Conservation (phyloP, 805 yeast species). For the Blastobotrys robertii region DNA sequence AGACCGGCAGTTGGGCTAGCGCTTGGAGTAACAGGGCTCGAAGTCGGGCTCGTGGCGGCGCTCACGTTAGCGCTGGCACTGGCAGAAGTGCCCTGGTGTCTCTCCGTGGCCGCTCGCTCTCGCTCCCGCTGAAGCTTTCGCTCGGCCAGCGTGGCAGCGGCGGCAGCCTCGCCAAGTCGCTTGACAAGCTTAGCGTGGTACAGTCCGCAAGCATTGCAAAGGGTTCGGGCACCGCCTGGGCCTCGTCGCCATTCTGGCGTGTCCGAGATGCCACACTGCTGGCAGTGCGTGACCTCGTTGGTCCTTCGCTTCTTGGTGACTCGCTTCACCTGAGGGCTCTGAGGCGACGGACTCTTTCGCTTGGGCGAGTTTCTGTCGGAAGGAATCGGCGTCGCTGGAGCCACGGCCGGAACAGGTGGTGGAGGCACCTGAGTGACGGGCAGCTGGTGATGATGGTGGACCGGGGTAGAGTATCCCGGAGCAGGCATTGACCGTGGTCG, state of each 20-base stretch:
- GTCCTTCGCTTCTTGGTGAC: background rate
- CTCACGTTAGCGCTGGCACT: no score
- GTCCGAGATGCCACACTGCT: slow-evolving; percentile 42
- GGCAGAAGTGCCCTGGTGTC: no score
- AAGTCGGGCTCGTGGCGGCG: no score
- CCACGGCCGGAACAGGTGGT: no score
- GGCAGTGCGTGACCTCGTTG: slow-evolving; percentile 25
- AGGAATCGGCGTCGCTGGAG: no score
- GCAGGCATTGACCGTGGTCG: no score
- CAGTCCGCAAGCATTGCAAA: slow-evolving; percentile 79
- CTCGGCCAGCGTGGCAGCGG: slow-evolving; percentile 33
- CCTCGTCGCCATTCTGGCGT: slow-evolving; percentile 86
- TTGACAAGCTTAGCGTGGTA: slow-evolving; percentile 60
- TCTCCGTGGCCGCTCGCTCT: background rate
- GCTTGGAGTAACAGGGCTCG: no score
- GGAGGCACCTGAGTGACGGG: background rate
- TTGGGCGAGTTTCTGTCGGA: no score
- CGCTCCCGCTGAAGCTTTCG: slow-evolving; percentile 2
- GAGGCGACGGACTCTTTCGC: slow-evolving; percentile 9
- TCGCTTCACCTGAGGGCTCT: slow-evolving; percentile 5
- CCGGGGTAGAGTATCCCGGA: background rate
- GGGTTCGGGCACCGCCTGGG: slow-evolving; percentile 63
- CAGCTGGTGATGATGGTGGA: slow-evolving; percentile 1
- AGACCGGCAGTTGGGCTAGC: no score
- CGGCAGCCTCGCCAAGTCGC: slow-evolving; percentile 43